These are phyloP conservation scores for Pichia sp. DNA, from an alignment of 1,139 yeast species.

Conservation along the genomic window DNA sequence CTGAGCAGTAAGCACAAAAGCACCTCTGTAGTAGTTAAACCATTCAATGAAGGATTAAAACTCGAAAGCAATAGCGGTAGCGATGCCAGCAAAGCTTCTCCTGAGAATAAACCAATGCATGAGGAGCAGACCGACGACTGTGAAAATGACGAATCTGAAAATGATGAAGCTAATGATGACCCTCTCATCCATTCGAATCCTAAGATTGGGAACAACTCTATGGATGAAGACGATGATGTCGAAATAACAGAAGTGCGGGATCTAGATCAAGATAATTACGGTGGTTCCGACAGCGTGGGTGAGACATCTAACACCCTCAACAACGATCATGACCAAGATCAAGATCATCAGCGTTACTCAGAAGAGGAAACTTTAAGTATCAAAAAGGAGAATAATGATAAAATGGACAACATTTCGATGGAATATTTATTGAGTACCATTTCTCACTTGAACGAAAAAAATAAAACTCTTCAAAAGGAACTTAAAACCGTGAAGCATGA, in stretches of 20 bases:
- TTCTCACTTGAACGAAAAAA: constrained; percentile 19
- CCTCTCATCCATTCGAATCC: not conserved
- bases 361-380: not conserved
- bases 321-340: not conserved
- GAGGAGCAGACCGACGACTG: not conserved
- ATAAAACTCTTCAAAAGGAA: constrained; percentile 13
- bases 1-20: not conserved
- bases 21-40: not conserved
- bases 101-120: not conserved
- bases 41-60: constrained; percentile 1
- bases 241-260: constrained; percentile 17
- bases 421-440: constrained; percentile 22
- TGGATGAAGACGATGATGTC: constrained; percentile 16
- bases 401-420: constrained; percentile 16
- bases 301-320: not conserved
- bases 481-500: constrained; percentile 10
- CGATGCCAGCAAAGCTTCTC: not conserved
- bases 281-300: not conserved
- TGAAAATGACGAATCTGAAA: not conserved
- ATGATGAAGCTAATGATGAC: not conserved
- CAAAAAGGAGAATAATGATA: not conserved
- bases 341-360: not conserved
- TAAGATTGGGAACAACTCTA: not conserved
- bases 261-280: not conserved
- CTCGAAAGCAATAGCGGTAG: not conserved